These are phyloP conservation scores for Bruguiera parviflora DNA, from an alignment of 345 rosid species.

Conservation along the genomic window DNA sequence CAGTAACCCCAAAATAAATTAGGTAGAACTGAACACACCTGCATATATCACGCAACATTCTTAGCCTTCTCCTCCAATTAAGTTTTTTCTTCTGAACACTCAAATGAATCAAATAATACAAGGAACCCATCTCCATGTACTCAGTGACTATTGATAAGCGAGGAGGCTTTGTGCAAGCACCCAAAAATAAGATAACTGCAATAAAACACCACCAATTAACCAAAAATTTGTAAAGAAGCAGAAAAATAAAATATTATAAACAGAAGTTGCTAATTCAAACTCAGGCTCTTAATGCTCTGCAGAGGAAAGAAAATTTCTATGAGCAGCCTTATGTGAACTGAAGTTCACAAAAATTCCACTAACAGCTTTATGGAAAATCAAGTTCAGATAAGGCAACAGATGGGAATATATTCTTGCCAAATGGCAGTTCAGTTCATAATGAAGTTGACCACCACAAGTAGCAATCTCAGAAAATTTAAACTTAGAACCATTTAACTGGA, in stretches of 20 bases:
- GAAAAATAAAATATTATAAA: not conserved
- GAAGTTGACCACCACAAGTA: not conserved
- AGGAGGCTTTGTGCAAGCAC: constrained; percentile 96
- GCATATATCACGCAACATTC: constrained; percentile 96
- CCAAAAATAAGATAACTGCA: constrained; percentile 95
- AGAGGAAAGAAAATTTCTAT: not conserved
- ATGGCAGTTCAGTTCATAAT: too few species aligned
- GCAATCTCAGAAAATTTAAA: not conserved
- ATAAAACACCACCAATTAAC: constrained; percentile 11
- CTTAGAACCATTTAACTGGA: not conserved
- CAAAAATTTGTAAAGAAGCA: not conserved
- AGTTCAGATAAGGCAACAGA: not conserved
- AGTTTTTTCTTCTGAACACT: constrained; percentile 90
- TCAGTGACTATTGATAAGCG: constrained; percentile 90
- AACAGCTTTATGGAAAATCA: not conserved
- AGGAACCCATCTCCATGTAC: constrained; percentile 97
- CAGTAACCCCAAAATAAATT: too few species aligned
- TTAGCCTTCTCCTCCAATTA: constrained; percentile 81
- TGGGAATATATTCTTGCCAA: too few species aligned
- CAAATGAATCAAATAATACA: constrained; percentile 74
- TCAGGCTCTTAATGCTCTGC: not conserved
- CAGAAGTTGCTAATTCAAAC: not conserved
- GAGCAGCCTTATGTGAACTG: not conserved
- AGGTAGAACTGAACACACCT: constrained; percentile 41
- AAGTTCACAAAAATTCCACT: too few species aligned